A percentile compares a stretch with the other conserved stretches of the same genome.
Evolutionary conservation across 345 rosid genomes (phyloP).

Genomic region (Salix koriyanagi): DNA sequence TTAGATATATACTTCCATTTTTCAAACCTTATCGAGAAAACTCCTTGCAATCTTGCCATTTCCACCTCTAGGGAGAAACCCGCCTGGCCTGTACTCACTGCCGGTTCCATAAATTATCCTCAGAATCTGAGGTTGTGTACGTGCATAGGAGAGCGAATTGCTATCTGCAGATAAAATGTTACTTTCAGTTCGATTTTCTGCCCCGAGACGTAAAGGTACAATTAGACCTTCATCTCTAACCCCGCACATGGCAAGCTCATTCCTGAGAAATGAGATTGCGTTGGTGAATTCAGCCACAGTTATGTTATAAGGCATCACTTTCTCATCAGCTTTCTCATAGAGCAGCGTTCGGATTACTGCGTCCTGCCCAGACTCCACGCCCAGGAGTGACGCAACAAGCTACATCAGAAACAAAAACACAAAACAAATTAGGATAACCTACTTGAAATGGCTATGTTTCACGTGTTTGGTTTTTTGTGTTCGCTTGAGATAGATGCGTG

Average conservation of each 20-base stretch:
- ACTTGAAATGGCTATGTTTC: background rate
- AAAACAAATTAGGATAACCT: no score
- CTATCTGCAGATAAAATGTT: conserved; percentile 35
- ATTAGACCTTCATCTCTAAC: conserved; percentile 50
- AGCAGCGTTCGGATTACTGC: conserved; percentile 50
- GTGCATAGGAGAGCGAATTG: conserved; percentile 25
- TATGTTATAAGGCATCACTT: conserved; percentile 27
- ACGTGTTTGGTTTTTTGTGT: background rate
- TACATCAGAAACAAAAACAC: background rate
- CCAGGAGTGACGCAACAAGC: conserved; percentile 56
- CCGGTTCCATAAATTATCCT: conserved; percentile 35
- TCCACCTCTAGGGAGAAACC: conserved; percentile 37
- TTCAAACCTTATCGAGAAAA: conserved; percentile 4
- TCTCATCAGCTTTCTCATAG: conserved; percentile 32
- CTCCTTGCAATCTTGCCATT: conserved; percentile 38
- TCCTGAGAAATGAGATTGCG: conserved; percentile 32
- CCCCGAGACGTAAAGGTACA: conserved; percentile 36
- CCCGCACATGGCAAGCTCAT: conserved; percentile 38
- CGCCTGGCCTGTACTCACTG: conserved; percentile 16
- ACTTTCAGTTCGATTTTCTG: conserved; percentile 30
- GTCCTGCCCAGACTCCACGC: conserved; percentile 71
- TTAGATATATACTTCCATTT: no score
- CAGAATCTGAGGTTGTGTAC: conserved; percentile 33
- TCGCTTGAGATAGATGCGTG: background rate
- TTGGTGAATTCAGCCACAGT: conserved; percentile 38